A percentile compares a stretch with the other conserved stretches of the same genome.
phyloP scores from a whole-genome alignment of 345 rosid species.

The Angophora floribunda region DNA sequence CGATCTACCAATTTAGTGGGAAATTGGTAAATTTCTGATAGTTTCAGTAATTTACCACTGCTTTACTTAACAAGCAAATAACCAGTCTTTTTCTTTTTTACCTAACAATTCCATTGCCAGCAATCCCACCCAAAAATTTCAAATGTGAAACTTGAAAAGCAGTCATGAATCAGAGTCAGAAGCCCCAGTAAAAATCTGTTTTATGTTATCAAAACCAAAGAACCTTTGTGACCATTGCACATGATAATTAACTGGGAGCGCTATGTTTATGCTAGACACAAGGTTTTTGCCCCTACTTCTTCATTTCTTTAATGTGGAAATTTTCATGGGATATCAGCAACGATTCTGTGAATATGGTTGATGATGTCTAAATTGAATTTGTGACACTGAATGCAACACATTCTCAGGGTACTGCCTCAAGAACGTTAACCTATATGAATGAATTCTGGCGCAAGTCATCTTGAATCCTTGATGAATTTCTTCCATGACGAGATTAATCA shows the following conservation, averaged over 20 bases:
- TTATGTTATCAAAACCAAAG: background rate
- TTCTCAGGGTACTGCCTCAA: background rate
- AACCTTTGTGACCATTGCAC: background rate
- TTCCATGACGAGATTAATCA: too few species aligned
- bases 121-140: too few species aligned
- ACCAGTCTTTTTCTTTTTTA: background rate
- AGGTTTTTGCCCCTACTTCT: background rate
- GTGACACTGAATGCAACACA: rapidly evolving
- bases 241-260: too few species aligned
- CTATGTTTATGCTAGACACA: background rate
- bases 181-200: rapidly evolving
- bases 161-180: background rate
- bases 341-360: background rate
- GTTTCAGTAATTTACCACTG: too few species aligned
- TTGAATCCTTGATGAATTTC: background rate
- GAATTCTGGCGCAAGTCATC: background rate
- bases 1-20: background rate
- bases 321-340: background rate
- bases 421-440: background rate
- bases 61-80: background rate
- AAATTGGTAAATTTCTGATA: background rate
- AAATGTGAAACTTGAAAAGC: background rate
- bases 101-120: background rate
- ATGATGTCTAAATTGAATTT: background rate
- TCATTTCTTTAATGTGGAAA: background rate